These are phyloP conservation scores for Mycena maculata DNA, from an alignment of 768 basidiomycete genomes.

Conservation along the genomic window DNA sequence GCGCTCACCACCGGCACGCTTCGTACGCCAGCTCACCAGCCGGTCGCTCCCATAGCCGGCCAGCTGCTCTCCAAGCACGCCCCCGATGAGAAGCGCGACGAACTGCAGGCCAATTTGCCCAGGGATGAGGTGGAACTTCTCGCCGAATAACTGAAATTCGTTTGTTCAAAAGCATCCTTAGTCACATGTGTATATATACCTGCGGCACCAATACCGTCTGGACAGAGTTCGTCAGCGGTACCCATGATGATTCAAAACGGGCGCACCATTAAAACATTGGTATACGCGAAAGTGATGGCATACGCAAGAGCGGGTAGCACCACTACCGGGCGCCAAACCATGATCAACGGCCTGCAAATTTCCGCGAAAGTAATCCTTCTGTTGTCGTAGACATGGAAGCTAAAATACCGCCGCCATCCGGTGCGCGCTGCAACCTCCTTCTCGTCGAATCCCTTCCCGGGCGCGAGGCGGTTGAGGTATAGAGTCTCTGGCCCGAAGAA, in stretches of 20 bases:
- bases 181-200: too few relatives aligned
- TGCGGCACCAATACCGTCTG: too few relatives aligned
- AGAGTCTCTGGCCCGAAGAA: not conserved
- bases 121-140: not conserved
- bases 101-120: not conserved
- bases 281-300: not conserved
- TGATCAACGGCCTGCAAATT: too few relatives aligned
- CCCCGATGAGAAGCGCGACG: not conserved
- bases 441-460: not conserved
- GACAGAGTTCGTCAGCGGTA: too few relatives aligned
- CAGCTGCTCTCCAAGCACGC: constrained; percentile 9
- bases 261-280: constrained; percentile 32
- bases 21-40: not conserved
- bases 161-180: too few relatives aligned
- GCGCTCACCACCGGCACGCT: not conserved
- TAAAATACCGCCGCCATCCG: not conserved
- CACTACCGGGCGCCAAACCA: not conserved
- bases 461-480: too few relatives aligned
- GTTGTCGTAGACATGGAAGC: not conserved
- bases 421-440: not conserved
- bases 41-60: not conserved
- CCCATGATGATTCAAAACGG: constrained; percentile 39
- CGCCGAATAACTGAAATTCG: not conserved
- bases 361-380: not conserved
- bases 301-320: not conserved